Evolutionary conservation across 169 alveolate genomes (phyloP).

Genomic region (Theileria orientalis): DNA sequence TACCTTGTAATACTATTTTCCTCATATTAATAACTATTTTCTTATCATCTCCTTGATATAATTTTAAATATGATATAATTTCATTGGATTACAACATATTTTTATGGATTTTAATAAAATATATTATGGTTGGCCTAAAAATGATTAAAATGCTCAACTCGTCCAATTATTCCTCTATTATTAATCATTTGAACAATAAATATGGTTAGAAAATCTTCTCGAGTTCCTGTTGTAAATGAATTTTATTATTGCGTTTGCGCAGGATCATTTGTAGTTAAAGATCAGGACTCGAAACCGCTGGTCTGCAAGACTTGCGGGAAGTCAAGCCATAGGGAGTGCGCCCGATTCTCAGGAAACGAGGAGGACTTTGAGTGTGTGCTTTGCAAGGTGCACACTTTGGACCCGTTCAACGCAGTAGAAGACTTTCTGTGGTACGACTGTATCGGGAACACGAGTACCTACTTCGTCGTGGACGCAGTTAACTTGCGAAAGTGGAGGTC

Average conservation of each 20-base stretch:
- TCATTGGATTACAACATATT: too few species aligned
- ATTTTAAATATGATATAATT: too few species aligned
- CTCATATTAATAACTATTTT: too few species aligned
- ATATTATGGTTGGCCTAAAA: too few species aligned
- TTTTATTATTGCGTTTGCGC: conserved; percentile 47
- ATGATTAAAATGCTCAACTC: too few species aligned
- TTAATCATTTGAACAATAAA: neutral
- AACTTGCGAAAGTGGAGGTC: conserved; percentile 66
- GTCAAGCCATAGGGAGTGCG: conserved; percentile 49
- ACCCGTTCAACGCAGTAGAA: conserved; percentile 73
- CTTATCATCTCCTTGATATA: too few species aligned
- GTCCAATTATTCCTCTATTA: neutral
- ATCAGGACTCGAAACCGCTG: conserved; percentile 2
- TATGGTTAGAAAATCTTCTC: neutral
- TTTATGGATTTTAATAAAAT: too few species aligned
- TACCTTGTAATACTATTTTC: too few species aligned
- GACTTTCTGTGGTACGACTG: conserved; percentile 71
- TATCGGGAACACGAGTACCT: conserved; percentile 50
- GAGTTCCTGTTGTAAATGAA: neutral
- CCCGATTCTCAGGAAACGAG: conserved; percentile 32
- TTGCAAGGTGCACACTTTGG: conserved; percentile 69
- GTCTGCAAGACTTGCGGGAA: conserved; percentile 42
- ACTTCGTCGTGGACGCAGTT: conserved; percentile 44
- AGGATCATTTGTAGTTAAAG: conserved; percentile 13
- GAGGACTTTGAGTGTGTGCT: conserved; percentile 70